phyloP scores from a whole-genome alignment of 331 rosid genomes.

The Spiraea crenata region DNA sequence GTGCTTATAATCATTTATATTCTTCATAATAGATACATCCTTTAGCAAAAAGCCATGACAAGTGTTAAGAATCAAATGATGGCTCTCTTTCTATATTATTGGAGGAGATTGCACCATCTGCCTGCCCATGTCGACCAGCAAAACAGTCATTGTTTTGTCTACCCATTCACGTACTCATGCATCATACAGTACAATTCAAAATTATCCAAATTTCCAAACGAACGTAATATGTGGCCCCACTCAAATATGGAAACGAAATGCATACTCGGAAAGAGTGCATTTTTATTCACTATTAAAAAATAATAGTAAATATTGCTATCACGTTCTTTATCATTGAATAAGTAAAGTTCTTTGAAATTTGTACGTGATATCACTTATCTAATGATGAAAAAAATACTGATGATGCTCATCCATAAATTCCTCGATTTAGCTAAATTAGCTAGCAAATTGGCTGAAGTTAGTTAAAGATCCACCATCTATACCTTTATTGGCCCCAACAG shows the following conservation, averaged over 20 bases:
- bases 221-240: neutral
- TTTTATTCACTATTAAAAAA: too few species aligned
- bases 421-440: too few species aligned
- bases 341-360: too few species aligned
- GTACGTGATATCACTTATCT: too few species aligned
- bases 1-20: neutral
- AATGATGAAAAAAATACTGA: too few species aligned
- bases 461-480: neutral
- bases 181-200: neutral
- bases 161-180: neutral
- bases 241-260: too few species aligned
- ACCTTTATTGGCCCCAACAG: neutral
- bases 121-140: neutral
- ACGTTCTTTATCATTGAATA: too few species aligned
- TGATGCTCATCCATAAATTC: too few species aligned
- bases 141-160: neutral
- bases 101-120: neutral
- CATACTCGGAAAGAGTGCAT: too few species aligned
- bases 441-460: too few species aligned
- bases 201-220: neutral
- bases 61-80: slow-evolving; percentile 6
- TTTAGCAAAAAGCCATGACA: neutral
- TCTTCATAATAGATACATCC: neutral
- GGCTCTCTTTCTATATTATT: neutral
- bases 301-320: too few species aligned